These are phyloP conservation scores for Fusarium chaquense DNA, from an alignment of 2,329 filamentous ascomycete genomes.

Conservation along the genomic window DNA sequence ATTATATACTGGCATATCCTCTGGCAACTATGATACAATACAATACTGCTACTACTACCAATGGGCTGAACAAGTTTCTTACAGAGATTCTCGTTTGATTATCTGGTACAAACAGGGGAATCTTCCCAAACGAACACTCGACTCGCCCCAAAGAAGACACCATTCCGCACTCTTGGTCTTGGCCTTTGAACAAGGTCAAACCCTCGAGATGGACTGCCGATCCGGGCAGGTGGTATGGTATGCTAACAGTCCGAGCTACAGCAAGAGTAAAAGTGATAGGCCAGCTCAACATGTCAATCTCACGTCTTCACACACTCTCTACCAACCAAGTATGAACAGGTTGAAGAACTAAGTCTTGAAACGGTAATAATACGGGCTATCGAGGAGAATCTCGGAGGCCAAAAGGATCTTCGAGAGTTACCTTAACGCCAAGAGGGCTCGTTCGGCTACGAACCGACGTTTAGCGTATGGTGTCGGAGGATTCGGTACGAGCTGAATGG, in stretches of 20 bases:
- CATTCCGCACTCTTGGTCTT: neutral
- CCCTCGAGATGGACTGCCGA: neutral
- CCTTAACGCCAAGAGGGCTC: neutral
- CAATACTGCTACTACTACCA: neutral
- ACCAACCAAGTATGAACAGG: neutral
- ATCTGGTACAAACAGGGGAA: neutral
- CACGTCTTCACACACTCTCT: neutral
- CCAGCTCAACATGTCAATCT: neutral
- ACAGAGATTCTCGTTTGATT: neutral
- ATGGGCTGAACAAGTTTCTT: neutral
- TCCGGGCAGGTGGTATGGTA: conserved; percentile 9
- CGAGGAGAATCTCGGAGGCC: neutral
- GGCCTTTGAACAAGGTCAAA: neutral
- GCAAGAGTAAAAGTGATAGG: neutral
- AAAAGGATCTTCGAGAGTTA: neutral
- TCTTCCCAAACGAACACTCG: neutral
- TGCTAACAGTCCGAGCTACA: neutral
- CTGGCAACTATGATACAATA: neutral
- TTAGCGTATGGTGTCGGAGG: neutral
- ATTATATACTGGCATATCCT: neutral
- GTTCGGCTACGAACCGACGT: neutral
- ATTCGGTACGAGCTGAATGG: neutral
- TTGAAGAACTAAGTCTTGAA: neutral
- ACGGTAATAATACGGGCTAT: neutral
- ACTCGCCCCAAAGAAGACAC: neutral